A percentile compares a stretch with the other conserved stretches of the same genome.
Conservation (phyloP, 768 basidiomycete species). For the Fomitopsis pulvina region DNA sequence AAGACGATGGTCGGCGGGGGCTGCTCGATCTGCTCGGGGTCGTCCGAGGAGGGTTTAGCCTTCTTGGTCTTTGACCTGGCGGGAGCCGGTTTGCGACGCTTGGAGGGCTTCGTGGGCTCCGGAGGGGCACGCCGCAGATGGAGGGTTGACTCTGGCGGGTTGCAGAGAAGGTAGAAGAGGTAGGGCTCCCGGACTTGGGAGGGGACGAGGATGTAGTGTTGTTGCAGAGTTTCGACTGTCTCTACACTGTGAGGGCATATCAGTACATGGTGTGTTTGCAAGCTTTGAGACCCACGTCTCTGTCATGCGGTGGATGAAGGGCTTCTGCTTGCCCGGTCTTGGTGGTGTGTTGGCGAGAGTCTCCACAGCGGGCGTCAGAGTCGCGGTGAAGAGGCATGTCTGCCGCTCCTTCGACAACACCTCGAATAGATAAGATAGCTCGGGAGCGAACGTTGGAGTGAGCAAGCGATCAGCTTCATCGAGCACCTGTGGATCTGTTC, state of each 20-base stretch:
- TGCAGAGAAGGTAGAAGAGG: conserved; percentile 81
- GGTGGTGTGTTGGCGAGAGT: conserved; percentile 66
- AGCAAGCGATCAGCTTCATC: conserved; percentile 96
- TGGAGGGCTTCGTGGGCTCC: conserved; percentile 33
- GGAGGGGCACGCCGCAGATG: conserved; percentile 62
- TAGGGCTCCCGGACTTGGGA: conserved; percentile 93
- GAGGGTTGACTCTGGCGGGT: conserved; percentile 77
- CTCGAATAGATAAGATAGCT: conserved; percentile 71
- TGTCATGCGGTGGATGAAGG: conserved; percentile 78
- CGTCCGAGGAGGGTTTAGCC: conserved; percentile 25
- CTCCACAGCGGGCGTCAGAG: conserved; percentile 83
- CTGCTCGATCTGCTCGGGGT: conserved; percentile 52
- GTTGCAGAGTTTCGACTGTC: conserved; percentile 84
- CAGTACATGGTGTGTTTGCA: neutral
- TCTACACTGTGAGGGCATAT: conserved; percentile 50
- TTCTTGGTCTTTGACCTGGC: conserved; percentile 25
- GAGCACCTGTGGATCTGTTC: conserved; percentile 51
- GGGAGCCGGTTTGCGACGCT: conserved; percentile 25
- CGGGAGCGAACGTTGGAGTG: conserved; percentile 82
- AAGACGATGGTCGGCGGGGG: conserved; percentile 98
- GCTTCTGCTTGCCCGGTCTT: conserved; percentile 74
- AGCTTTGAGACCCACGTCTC: conserved; percentile 47
- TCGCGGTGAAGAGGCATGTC: conserved; percentile 96
- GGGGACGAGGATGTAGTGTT: conserved; percentile 87
- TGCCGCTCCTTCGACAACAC: conserved; percentile 82